These are phyloP conservation scores for Malania oleifera DNA, from an alignment of 164 flowering plant genomes.

Conservation along the genomic window DNA sequence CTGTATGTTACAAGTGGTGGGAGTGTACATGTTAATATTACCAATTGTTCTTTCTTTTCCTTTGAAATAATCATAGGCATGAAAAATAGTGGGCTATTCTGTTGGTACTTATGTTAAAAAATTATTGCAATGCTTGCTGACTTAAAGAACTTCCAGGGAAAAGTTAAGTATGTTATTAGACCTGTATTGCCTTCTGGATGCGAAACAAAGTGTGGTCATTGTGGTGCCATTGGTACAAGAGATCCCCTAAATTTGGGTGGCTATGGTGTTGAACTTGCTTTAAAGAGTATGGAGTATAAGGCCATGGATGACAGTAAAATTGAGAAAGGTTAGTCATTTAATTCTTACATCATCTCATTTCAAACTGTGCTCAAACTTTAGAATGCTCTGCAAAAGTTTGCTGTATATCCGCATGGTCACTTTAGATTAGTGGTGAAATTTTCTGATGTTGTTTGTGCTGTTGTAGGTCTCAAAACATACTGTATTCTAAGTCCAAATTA, in stretches of 20 bases:
- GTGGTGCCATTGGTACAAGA: slow-evolving; percentile 77
- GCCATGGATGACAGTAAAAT: slow-evolving; percentile 94
- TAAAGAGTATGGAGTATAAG: slow-evolving; percentile 99
- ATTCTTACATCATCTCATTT: no score
- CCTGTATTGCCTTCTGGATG: slow-evolving; percentile 88
- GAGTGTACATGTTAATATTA: no score
- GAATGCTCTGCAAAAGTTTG: no score
- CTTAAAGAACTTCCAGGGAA: slow-evolving; percentile 45
- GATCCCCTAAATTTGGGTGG: slow-evolving; percentile 82
- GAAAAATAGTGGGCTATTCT: neutral
- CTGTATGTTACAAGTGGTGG: no score
- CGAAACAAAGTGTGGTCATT: slow-evolving; percentile 43
- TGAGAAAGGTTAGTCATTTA: slow-evolving; percentile 59
- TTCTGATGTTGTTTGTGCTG: no score
- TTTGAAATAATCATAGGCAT: neutral
- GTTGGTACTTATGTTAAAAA: neutral
- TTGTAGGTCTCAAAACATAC: no score
- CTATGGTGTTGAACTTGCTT: slow-evolving; percentile 96
- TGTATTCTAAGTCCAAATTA: no score
- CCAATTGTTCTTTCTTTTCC: neutral
- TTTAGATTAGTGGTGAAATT: no score
- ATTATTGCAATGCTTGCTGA: neutral
- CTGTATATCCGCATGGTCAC: no score
- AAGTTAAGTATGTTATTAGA: slow-evolving; percentile 77
- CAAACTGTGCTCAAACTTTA: no score